Conservation (phyloP, 306 rosid species). For the Vigna angularis region DNA sequence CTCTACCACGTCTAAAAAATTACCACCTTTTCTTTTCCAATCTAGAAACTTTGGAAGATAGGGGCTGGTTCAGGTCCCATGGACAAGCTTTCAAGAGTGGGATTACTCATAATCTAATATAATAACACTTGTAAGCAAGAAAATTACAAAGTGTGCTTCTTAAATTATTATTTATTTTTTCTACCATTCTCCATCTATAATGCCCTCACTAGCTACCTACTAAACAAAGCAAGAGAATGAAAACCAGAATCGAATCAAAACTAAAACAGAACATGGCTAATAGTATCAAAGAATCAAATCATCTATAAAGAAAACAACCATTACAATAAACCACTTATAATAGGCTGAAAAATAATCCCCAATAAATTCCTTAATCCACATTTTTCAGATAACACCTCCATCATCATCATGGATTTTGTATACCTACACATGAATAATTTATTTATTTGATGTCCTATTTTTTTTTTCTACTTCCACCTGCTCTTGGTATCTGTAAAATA, state of each 20-base stretch:
- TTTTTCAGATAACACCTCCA: slow-evolving; percentile 26
- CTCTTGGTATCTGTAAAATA: neutral
- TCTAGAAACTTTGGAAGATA: slow-evolving; percentile 66
- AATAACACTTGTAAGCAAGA: slow-evolving; percentile 40
- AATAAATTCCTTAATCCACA: slow-evolving; percentile 35
- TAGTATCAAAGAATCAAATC: slow-evolving; percentile 59
- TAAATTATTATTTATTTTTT: slow-evolving; percentile 42
- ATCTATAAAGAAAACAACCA: slow-evolving; percentile 32
- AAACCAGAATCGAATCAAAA: neutral
- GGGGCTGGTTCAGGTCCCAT: slow-evolving; percentile 74
- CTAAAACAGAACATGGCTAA: neutral
- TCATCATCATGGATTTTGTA: slow-evolving; percentile 44
- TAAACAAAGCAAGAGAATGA: neutral
- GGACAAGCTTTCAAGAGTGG: slow-evolving; percentile 61
- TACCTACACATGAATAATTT: slow-evolving; percentile 36
- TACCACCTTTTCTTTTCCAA: slow-evolving; percentile 52
- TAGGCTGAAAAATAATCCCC: slow-evolving; percentile 29
- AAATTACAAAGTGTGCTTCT: slow-evolving; percentile 45
- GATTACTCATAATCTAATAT: slow-evolving; percentile 40
- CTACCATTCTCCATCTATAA: slow-evolving; percentile 45
- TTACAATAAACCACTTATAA: slow-evolving; percentile 30
- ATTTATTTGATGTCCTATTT: slow-evolving; percentile 5
- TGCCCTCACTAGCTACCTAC: slow-evolving; percentile 39
- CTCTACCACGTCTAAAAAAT: slow-evolving; percentile 52
- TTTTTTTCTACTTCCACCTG: neutral